A percentile compares a stretch with the other conserved stretches of the same genome.
Conservation (phyloP, 108 stramenopile species). For the Skeletonema tropicum region DNA sequence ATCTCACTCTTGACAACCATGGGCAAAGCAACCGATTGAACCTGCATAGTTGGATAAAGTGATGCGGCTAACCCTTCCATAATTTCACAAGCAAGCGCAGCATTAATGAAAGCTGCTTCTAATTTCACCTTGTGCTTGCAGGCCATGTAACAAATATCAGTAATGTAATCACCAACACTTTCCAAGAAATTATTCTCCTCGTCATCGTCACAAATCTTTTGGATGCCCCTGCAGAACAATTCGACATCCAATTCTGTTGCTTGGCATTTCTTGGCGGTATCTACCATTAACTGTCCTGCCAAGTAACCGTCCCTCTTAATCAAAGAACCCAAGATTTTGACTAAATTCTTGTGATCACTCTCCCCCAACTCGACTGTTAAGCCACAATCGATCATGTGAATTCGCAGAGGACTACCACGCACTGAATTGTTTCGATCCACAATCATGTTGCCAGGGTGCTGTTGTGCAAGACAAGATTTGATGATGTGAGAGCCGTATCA, state of each 20-base stretch:
- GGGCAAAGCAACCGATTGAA: slow-evolving; percentile 76
- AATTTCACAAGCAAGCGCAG: slow-evolving; percentile 87
- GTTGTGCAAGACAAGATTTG: neutral
- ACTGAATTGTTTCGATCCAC: slow-evolving; percentile 56
- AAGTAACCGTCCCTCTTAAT: slow-evolving; percentile 76
- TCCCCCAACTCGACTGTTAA: slow-evolving; percentile 89
- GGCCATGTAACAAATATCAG: slow-evolving; percentile 88
- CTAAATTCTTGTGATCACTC: slow-evolving; percentile 78
- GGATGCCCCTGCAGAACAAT: slow-evolving; percentile 79
- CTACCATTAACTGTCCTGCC: slow-evolving; percentile 87
- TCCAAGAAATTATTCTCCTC: slow-evolving; percentile 85
- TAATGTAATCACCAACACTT: slow-evolving; percentile 85
- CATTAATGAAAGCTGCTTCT: slow-evolving; percentile 87
- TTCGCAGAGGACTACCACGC: slow-evolving; percentile 57
- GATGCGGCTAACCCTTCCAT: slow-evolving; percentile 84
- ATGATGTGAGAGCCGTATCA: neutral
- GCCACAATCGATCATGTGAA: slow-evolving; percentile 83
- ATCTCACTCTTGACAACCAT: slow-evolving; percentile 85
- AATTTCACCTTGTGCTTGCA: slow-evolving; percentile 81
- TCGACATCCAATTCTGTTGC: slow-evolving; percentile 70
- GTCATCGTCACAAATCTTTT: slow-evolving; percentile 71
- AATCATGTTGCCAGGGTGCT: slow-evolving; percentile 77
- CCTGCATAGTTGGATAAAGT: slow-evolving; percentile 75
- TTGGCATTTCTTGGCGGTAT: slow-evolving; percentile 76
- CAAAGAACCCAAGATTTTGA: slow-evolving; percentile 86